phyloP scores from a whole-genome alignment of 176 grass and related monocot genomes.

The Ensete ventricosum region DNA sequence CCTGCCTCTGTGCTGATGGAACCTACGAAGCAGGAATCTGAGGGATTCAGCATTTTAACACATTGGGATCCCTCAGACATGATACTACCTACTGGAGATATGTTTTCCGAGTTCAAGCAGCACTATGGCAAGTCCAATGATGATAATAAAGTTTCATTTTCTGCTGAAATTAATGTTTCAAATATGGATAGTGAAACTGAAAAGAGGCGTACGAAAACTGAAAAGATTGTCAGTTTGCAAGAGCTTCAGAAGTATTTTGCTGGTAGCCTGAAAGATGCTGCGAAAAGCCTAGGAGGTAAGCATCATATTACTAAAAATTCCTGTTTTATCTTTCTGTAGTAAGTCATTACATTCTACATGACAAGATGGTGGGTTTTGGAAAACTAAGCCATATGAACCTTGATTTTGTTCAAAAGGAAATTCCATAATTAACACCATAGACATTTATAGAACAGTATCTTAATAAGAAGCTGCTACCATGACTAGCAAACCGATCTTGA shows the following conservation, averaged over 20 bases:
- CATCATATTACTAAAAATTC: slow-evolving; percentile 5
- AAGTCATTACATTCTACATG: too few species aligned
- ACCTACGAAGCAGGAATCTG: slow-evolving; percentile 40
- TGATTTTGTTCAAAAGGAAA: too few species aligned
- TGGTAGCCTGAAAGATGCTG: slow-evolving; percentile 96
- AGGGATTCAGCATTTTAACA: slow-evolving; percentile 56
- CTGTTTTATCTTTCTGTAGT: background rate
- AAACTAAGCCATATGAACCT: too few species aligned
- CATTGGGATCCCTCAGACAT: slow-evolving; percentile 35
- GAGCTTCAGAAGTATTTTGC: slow-evolving; percentile 87
- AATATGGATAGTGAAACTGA: slow-evolving; percentile 43
- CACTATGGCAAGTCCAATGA: slow-evolving; percentile 34
- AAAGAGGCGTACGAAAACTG: slow-evolving; percentile 62
- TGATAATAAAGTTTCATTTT: slow-evolving; percentile 15
- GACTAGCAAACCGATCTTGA: too few species aligned
- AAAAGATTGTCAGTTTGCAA: slow-evolving; percentile 68
- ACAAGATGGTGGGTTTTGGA: too few species aligned
- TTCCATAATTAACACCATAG: too few species aligned
- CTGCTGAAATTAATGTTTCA: slow-evolving; percentile 27
- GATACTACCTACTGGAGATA: slow-evolving; percentile 26
- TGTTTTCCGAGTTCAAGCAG: slow-evolving; percentile 39
- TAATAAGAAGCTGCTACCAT: too few species aligned
- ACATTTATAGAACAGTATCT: too few species aligned
- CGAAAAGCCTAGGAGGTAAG: slow-evolving; percentile 91
- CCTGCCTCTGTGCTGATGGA: slow-evolving; percentile 27